Conservation (phyloP, 345 rosid species). For the Kandelia obovata region DNA sequence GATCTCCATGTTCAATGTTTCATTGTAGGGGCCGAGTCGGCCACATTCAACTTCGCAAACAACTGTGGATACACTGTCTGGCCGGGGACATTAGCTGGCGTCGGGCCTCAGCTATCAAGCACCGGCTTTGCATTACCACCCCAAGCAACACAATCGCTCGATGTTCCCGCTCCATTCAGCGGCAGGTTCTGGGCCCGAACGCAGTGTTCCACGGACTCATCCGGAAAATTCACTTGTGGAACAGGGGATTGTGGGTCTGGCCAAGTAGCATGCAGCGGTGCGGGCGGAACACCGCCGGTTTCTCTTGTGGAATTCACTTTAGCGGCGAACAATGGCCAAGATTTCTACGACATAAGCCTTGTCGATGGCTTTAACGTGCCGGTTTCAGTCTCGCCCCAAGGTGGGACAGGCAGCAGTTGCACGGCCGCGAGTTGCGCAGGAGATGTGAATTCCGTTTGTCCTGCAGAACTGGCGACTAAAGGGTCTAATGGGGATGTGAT, state of each 20-base stretch:
- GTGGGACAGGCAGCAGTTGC: conserved; percentile 21
- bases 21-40: conserved; percentile 1
- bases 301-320: conserved; percentile 46
- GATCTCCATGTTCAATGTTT: neutral
- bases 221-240: conserved; percentile 34
- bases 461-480: conserved; percentile 30
- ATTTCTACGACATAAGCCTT: conserved; percentile 44
- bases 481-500: conserved; percentile 23
- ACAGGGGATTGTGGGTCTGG: conserved; percentile 56
- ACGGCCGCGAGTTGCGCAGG: conserved; percentile 21
- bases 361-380: conserved; percentile 48
- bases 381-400: conserved; percentile 32
- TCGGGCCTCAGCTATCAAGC: conserved; percentile 17
- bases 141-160: conserved; percentile 21
- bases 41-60: conserved; percentile 41
- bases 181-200: conserved; percentile 58
- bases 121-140: conserved; percentile 53
- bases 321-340: conserved; percentile 16
- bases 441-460: conserved; percentile 44
- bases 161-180: conserved; percentile 27
- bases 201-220: conserved; percentile 29
- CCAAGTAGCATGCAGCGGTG: conserved; percentile 35
- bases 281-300: conserved; percentile 26
- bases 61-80: conserved; percentile 49
- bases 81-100: conserved; percentile 36